Conservation (phyloP, 495 filamentous ascomycete genomes). For the Aspergillus sclerotiicarbonarius region DNA sequence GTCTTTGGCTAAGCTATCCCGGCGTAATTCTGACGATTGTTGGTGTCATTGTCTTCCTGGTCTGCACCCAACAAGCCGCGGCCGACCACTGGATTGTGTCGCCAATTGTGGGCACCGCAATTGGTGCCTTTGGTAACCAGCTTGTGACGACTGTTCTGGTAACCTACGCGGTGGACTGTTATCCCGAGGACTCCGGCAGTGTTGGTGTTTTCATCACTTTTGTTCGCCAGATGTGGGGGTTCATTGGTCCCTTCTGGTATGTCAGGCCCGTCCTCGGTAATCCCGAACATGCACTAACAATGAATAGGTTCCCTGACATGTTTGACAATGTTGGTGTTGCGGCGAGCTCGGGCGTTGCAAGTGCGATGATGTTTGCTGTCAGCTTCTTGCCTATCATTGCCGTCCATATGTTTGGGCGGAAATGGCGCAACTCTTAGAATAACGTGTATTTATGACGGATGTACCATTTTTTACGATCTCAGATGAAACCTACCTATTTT, state of each 20-base stretch:
- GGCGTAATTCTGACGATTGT: constrained; percentile 47
- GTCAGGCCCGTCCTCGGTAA: not conserved
- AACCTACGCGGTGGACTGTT: constrained; percentile 56
- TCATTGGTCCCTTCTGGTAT: constrained; percentile 59
- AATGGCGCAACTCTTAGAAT: not conserved
- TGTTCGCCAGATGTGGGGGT: constrained; percentile 54
- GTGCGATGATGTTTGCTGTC: constrained; percentile 42
- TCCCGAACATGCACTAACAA: constrained; percentile 8
- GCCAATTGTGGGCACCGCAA: constrained; percentile 50
- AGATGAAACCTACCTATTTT: not conserved
- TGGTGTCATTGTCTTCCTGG: constrained; percentile 51
- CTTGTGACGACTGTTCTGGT: constrained; percentile 56
- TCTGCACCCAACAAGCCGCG: constrained; percentile 41
- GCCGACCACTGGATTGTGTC: constrained; percentile 46
- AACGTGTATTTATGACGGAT: not conserved
- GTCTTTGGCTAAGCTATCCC: constrained; percentile 54
- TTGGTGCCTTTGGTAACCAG: constrained; percentile 54
- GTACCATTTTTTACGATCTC: not conserved
- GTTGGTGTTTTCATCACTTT: constrained; percentile 59
- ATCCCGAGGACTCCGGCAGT: constrained; percentile 46
- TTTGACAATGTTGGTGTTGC: constrained; percentile 43
- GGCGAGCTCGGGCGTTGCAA: constrained; percentile 39
- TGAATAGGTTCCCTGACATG: constrained; percentile 50
- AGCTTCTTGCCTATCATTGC: constrained; percentile 46
- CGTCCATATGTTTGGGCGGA: constrained; percentile 25